These are phyloP conservation scores for Tuber aestivum DNA, from an alignment of 495 filamentous ascomycete genomes.

Conservation along the genomic window DNA sequence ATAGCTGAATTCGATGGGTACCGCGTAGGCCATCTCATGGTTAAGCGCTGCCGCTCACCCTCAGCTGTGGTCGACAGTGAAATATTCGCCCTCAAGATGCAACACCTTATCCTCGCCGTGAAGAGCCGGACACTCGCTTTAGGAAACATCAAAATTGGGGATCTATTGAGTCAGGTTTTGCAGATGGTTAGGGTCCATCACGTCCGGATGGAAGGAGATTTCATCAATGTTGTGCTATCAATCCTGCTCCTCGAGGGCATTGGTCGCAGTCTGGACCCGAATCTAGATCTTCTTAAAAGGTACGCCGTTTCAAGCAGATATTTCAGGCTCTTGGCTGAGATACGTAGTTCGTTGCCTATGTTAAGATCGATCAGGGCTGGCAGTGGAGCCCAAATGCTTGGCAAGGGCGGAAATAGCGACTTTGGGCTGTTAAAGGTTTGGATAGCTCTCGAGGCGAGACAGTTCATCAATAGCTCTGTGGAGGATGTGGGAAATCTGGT, in stretches of 20 bases:
- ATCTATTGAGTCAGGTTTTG: constrained; percentile 83
- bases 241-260: constrained; percentile 94
- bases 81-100: constrained; percentile 91
- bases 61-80: constrained; percentile 80
- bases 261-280: constrained; percentile 75
- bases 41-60: constrained; percentile 85
- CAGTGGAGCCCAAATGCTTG: constrained; percentile 60
- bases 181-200: constrained; percentile 90
- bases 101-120: constrained; percentile 83
- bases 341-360: constrained; percentile 76
- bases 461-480: constrained; percentile 77
- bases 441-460: constrained; percentile 82
- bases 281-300: constrained; percentile 82
- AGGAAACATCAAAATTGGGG: constrained; percentile 92
- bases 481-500: constrained; percentile 83
- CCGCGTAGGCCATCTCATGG: constrained; percentile 91
- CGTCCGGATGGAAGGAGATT: constrained; percentile 92
- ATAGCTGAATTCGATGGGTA: constrained; percentile 97
- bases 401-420: constrained; percentile 27
- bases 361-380: constrained; percentile 79
- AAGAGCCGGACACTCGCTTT: constrained; percentile 86
- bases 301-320: constrained; percentile 42
- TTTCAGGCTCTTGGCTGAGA: constrained; percentile 64
- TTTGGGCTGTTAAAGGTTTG: constrained; percentile 82
- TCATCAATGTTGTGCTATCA: constrained; percentile 95